Evolutionary conservation across 768 basidiomycete genomes (phyloP), one percentile per base, ranked within the genome.

Genomic region (Flagelloscypha sp.): DNA sequence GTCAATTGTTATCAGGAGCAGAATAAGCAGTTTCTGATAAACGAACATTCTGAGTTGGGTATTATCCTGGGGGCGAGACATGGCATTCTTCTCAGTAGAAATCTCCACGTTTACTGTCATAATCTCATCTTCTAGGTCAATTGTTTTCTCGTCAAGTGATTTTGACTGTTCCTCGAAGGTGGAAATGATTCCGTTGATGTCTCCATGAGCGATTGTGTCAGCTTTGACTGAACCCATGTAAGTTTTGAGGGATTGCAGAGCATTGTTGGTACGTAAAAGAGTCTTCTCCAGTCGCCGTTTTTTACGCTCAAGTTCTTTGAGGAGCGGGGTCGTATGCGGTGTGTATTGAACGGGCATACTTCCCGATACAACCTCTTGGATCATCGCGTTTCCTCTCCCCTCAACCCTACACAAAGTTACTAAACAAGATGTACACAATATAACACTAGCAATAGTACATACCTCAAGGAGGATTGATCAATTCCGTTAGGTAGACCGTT

Each of bases 341-440:
- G 27, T 11, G 4, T 48, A 31, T 3, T 52, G 42, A 11, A 31
- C 41, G 7, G 51, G 37, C 11, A 45, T 36, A 1, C 24, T 35
- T 2, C 59, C 58, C 22, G 65, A 40, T 11, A 58, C 56, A 1
- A 70, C 66, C 37, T 69, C 67, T 30, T 70, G 65, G 27, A 71
- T 70, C 0, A 61, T 67, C 5, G 65, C 67, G 25, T 50, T 44
- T n/a, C 67, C 65, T 13, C 56, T 46, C 7, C 67, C 68, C 50
- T 70, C 64, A 3, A 68, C 66, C 37, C 68, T 69, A n/a, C n/a
- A 40, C n/a, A n/a, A n/a, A n/a, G n/a, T n/a, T n/a, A n/a, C n/a
- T n/a, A n/a, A n/a, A 24, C 12, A n/a, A 20, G n/a, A 33, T 8
- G 24, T 1, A 12, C 20, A 28, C 12, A 23, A 7, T 19, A 3